Base-by-base conservation (phyloP, 345 rosid species). In the Trapa incisa region DNA sequence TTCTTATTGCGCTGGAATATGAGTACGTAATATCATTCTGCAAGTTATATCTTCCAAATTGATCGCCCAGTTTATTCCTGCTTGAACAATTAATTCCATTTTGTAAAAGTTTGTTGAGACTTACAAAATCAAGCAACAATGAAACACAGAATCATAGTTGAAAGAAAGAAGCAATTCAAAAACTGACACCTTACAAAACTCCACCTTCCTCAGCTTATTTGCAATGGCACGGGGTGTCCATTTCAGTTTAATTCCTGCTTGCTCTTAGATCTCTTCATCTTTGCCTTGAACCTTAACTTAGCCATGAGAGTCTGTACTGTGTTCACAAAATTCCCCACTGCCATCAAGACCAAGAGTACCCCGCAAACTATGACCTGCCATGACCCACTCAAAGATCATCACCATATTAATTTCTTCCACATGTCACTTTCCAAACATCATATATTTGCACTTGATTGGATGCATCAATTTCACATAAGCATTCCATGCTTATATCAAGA, bases 221-320 rank as follows among this genome's bases (percentile, higher is more conserved):
- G 12, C 14, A 11, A 29, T 13, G 29, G 29, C 38, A 6, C 63
- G 13, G 63, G 63, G 12, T 9, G 63, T 35, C 37, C 8, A 8
- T 2, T 58, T 58, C 63, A 58, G 13, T 11, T 58, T 57, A 87
- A 39, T 32, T 86, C 96, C 66, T 73, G 89, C 81, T 79, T 94
- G 87, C 83, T 81, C 88, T 87, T 87, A 50, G 84, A 86, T 80
- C 86, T 83, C 83, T 82, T 91, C 96, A 91, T 94, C 87, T 94
- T 91, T 56, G 96, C 96, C 82, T 91, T 91, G 68, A 94, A 84
- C 85, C 97, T 87, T 3, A 96, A 94, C 80, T 94, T 94, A 1
- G 75, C 80, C 89, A 85, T 76, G 36, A 91, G 84, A 39, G 97
- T 91, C 80, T 87, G 79, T 15, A 91, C 92, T 0, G 97, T 91